phyloP scores from a whole-genome alignment of 2,329 filamentous ascomycete species.

The Aureobasidium sp. region DNA sequence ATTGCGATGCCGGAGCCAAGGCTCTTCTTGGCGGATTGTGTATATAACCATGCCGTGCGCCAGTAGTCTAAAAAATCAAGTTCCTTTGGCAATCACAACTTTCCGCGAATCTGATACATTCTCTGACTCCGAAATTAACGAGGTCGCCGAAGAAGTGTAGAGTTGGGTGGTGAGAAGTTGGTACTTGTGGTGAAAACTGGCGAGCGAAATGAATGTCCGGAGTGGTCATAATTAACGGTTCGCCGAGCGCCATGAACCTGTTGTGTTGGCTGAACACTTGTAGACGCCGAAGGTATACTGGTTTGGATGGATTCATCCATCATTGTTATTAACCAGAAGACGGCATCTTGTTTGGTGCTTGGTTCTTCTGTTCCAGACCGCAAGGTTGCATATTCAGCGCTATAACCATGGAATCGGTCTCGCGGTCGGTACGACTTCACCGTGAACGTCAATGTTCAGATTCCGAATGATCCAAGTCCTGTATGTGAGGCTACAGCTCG shows the following conservation, averaged over 20 bases:
- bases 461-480: background rate
- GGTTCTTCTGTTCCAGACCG: background rate
- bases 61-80: no score
- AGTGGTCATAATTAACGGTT: background rate
- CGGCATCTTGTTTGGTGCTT: background rate
- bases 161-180: background rate
- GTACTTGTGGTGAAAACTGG: no score
- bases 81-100: no score
- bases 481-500: no score
- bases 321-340: background rate
- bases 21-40: no score
- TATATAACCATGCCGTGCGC: no score
- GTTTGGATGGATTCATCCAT: background rate
- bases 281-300: background rate
- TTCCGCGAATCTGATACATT: background rate
- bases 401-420: background rate
- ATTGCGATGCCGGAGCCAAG: no score
- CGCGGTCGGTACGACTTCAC: background rate
- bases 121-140: background rate
- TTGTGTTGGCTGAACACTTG: background rate
- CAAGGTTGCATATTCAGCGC: background rate
- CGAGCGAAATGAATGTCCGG: background rate
- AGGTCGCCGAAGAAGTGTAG: background rate
- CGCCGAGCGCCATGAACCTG: background rate
- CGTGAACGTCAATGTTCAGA: background rate